Base-by-base conservation (phyloP, 441 rosid species). In the Kokia cookei region DNA sequence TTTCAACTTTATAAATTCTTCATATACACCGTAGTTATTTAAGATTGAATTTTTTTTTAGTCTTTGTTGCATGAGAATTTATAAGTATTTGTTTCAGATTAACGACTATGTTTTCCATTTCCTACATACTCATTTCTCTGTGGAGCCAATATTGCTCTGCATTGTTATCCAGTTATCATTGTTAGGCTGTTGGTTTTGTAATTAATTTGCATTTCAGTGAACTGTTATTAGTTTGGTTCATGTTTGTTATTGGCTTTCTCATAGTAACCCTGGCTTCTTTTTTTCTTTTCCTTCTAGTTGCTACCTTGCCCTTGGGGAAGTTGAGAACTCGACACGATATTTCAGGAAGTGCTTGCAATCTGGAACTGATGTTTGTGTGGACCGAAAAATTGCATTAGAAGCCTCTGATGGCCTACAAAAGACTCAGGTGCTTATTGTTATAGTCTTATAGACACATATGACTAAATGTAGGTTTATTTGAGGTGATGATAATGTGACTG, bases 391-490 rank as follows among this genome's bases (percentile, higher is more conserved):
- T 77, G 86, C 88, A 72, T 85, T 90, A 65, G 98, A 93, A 82
- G 98, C 98, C 78, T 92, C 98, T 77, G 98, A 90, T 77, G 95
- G 98, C 79, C 87, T 96, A 69, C 93, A 86, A 80, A 91, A 89
- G 86, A 93, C 92, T 43, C 95, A 91, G 96, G 99, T 94, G 76
- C 22, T 14, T 71, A 55, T 48, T 83, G 59, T 75, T 29, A 29
- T 37, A 24, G n/a, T 50, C 26, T 75, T 29, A 29, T 37, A 24
- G n/a, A 68, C 26, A 68, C 45, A 37, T 5, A 19, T 68, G 60
- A 68, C 51, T 10, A 68, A 32, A 69, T 32, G 17, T 45, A 15
- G 50, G 19, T 48, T 59, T 42, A 51, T 69, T 58, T 75, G 24
- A 59, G 9, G 29, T 24, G 60, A 15, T 42, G 42, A 42, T 74